These are phyloP conservation scores for Elsinoe fawcettii DNA, from an alignment of 2,329 filamentous ascomycete genomes.

Conservation along the genomic window DNA sequence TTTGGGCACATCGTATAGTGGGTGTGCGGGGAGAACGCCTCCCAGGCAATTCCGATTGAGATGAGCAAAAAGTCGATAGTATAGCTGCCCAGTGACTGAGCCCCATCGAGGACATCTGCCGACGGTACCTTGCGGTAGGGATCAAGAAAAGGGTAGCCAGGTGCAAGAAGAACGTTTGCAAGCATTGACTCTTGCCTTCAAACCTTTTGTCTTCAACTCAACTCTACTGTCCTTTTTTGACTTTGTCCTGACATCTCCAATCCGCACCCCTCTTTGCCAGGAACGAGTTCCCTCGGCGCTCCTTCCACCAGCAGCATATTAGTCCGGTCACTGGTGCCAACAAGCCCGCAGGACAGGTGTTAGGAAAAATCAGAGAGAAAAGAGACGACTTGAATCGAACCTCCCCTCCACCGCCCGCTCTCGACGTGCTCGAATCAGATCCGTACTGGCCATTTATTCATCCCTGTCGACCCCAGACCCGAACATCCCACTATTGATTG, in stretches of 20 bases:
- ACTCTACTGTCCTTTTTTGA: neutral
- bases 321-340: neutral
- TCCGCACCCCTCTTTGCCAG: too few relatives aligned
- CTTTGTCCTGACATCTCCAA: neutral
- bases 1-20: slow-evolving; percentile 4
- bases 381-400: neutral
- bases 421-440: neutral
- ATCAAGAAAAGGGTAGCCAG: neutral
- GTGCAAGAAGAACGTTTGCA: slow-evolving; percentile 1
- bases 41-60: slow-evolving; percentile 6
- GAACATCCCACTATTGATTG: slow-evolving; percentile 2
- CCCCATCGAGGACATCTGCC: neutral
- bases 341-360: neutral
- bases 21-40: slow-evolving; percentile 4
- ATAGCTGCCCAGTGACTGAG: neutral
- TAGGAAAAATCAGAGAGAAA: neutral
- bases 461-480: slow-evolving; percentile 8
- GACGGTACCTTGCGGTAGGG: slow-evolving; percentile 8
- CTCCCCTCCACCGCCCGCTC: neutral
- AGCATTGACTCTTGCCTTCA: slow-evolving; percentile 1
- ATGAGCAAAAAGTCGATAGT: neutral
- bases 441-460: neutral
- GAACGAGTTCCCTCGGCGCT: neutral
- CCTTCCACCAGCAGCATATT: neutral
- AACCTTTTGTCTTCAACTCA: neutral